Evolutionary conservation across 2,329 filamentous ascomycete genomes (phyloP), one percentile per base, ranked within the genome.

Genomic region (Penicillium olsonii): DNA sequence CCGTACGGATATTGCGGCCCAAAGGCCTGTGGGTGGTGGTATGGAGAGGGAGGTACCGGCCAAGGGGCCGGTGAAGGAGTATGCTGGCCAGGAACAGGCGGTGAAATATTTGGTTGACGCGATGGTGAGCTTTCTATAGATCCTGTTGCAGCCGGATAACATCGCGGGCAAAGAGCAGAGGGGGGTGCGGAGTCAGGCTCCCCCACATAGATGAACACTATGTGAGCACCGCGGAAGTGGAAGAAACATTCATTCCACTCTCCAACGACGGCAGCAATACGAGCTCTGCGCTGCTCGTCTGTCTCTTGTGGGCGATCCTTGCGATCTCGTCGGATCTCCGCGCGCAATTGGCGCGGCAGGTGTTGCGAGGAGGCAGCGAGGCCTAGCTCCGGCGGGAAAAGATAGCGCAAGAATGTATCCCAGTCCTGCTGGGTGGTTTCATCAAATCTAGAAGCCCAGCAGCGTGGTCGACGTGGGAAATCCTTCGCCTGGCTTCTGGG

Each of bases 211-310:
- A 63, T 55, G 60, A 64, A 68, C 7, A 62, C 54, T 27, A 75
- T 62, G 3, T 58, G 59, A 18, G 66, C 61, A 14, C 62, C 67
- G 35, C 73, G 68, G 8, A 64, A 67, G 12, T 60, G 62, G 40
- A 76, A 76, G 42, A 75, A 75, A 31, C 62, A 65, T 38, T 68
- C 59, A 50, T 76, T 75, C 73, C 73, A 76, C 54, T 76, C 73
- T 5, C 60, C 60, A 33, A 74, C 62, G 12, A 75, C 72, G 2
- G 70, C 68, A 9, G 65, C 48, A 26, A 75, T 68, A 15, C 70
- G 68, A 15, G 60, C 58, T 41, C 52, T 59, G n/a, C 73, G 68
- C 47, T 73, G 64, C 20, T 71, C 68, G 41, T 72, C 71, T 2
- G 69, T 68, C 52, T 75, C 71, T 42, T 74, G 71, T 2, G 69